phyloP scores from a whole-genome alignment of 768 basidiomycete species.

The Naganishia antarctica region DNA sequence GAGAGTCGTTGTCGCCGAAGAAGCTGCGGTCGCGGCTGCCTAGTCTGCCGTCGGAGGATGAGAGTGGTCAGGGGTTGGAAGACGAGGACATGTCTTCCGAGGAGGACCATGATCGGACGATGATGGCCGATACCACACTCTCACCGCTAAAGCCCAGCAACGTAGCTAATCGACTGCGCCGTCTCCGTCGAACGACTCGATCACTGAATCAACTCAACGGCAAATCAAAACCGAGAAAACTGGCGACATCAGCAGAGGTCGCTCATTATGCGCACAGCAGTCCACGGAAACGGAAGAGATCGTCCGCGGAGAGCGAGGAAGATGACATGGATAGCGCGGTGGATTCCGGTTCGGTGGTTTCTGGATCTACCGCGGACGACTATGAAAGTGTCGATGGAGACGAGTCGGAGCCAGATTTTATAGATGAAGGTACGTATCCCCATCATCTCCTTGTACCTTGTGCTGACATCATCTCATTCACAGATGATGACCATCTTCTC shows the following conservation, averaged over 20 bases:
- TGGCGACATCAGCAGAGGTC: conserved; percentile 19
- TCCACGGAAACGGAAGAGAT: conserved; percentile 17
- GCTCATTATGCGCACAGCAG: conserved; percentile 8
- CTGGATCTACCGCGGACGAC: background rate
- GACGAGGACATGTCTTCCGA: background rate
- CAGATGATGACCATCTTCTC: conserved; percentile 46
- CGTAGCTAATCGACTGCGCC: conserved; percentile 2
- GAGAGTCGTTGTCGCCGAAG: conserved; percentile 11
- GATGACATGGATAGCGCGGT: background rate
- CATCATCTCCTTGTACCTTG: background rate
- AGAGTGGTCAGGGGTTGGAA: background rate
- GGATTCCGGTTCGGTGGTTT: background rate
- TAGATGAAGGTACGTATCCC: background rate
- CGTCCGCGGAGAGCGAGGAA: conserved; percentile 3
- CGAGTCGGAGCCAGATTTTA: background rate
- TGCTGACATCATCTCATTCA: background rate
- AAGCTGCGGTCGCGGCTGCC: background rate
- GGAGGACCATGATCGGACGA: background rate
- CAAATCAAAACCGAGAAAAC: background rate
- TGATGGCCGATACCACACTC: background rate
- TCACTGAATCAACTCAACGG: background rate
- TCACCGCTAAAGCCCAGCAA: conserved; percentile 12
- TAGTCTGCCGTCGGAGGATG: background rate
- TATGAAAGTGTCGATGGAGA: conserved; percentile 12
- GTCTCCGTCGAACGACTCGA: background rate